A percentile compares a stretch with the other conserved stretches of the same genome.
Conservation (phyloP, 2,329 filamentous ascomycete genomes). For the Penicillium thymicola region DNA sequence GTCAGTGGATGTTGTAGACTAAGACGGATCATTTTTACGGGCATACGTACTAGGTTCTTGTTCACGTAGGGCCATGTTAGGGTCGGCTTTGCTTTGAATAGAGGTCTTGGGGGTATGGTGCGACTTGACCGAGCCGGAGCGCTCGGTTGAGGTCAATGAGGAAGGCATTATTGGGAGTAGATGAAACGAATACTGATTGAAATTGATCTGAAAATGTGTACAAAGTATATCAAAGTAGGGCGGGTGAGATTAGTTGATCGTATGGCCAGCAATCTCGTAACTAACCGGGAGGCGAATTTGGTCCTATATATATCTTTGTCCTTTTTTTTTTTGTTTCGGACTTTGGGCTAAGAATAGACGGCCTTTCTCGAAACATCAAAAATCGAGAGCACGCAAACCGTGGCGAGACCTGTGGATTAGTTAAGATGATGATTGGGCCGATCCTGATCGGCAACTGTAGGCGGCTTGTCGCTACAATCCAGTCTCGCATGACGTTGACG, state of each 20-base stretch:
- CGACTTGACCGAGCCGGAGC: conserved; percentile 24
- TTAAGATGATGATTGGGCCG: conserved; percentile 14
- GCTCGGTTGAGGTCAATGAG: conserved; percentile 23
- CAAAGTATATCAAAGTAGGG: neutral
- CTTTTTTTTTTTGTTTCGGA: neutral
- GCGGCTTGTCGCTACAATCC: conserved; percentile 2
- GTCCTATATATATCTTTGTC: neutral
- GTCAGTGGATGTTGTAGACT: conserved; percentile 3
- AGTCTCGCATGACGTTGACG: conserved; percentile 20
- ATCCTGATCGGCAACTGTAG: conserved; percentile 12
- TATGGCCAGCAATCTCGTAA: neutral
- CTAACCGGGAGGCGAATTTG: neutral
- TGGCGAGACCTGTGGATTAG: conserved; percentile 14
- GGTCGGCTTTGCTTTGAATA: conserved; percentile 76
- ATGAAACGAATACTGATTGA: neutral
- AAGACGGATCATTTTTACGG: neutral
- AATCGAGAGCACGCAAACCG: conserved; percentile 17
- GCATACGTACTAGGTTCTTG: conserved; percentile 71
- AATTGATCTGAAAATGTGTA: neutral
- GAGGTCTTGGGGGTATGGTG: conserved; percentile 23
- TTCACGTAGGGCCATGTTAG: conserved; percentile 78
- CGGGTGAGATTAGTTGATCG: neutral
- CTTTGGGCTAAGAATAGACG: conserved; percentile 19
- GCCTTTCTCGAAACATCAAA: neutral
- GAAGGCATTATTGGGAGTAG: conserved; percentile 15